Conservation (phyloP, 1,284 basidiomycete genomes). For the Cryptococcus amylolentus region DNA sequence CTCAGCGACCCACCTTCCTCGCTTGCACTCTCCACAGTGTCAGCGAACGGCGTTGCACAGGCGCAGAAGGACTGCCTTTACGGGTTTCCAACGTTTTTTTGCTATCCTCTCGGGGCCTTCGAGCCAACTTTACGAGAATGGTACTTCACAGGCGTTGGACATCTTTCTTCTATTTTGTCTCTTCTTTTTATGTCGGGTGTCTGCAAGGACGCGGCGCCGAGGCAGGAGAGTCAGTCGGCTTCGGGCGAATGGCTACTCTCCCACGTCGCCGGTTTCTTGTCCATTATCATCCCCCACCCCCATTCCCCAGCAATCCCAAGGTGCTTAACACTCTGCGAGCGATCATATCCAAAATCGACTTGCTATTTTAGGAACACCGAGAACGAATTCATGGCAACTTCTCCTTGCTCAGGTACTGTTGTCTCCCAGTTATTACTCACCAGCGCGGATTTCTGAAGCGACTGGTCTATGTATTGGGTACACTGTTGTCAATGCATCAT, state of each 20-base stretch:
- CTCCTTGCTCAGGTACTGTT: conserved; percentile 19
- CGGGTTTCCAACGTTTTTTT: conserved; percentile 33
- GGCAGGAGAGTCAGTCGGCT: background rate
- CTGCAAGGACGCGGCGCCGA: conserved; percentile 6
- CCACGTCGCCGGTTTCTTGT: conserved; percentile 8
- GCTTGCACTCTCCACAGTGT: conserved; percentile 23
- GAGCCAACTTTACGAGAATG: conserved; percentile 21
- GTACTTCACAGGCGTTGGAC: conserved; percentile 48
- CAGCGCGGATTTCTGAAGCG: conserved; percentile 20
- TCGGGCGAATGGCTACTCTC: conserved; percentile 1
- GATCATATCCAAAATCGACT: conserved; percentile 40
- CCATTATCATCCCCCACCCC: background rate
- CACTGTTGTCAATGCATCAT: conserved; percentile 5
- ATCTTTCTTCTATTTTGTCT: conserved; percentile 8
- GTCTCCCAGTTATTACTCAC: conserved; percentile 42
- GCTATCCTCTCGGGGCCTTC: conserved; percentile 28
- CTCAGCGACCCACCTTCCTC: conserved; percentile 23
- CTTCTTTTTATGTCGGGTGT: background rate
- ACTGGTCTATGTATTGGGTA: conserved; percentile 36
- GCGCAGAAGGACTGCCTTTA: conserved; percentile 23
- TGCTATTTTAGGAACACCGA: conserved; percentile 49
- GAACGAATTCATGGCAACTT: conserved; percentile 10
- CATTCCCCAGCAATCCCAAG: conserved; percentile 11
- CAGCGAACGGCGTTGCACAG: conserved; percentile 14
- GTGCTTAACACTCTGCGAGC: conserved; percentile 50